These are phyloP conservation scores for Gentiana straminea DNA, from an alignment of 257 asterid species.

Conservation along the genomic window DNA sequence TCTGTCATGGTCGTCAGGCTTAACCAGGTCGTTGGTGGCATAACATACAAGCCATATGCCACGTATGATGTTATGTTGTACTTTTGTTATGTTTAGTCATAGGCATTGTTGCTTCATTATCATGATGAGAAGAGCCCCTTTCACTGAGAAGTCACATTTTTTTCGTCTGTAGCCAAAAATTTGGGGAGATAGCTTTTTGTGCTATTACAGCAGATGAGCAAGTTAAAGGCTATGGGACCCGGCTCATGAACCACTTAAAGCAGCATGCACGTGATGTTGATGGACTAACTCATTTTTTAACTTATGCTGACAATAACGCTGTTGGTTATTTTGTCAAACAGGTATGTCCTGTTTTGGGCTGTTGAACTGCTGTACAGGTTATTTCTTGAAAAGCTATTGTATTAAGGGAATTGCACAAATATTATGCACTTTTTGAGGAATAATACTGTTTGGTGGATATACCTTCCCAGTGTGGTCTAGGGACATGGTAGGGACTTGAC, in stretches of 20 bases:
- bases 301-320: conserved; percentile 98
- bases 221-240: conserved; percentile 97
- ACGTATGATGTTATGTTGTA: conserved; percentile 36
- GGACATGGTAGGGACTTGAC: too few species aligned
- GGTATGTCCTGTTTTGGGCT: conserved; percentile 30
- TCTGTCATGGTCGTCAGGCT: conserved; percentile 87
- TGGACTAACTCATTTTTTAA: conserved; percentile 89
- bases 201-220: conserved; percentile 97
- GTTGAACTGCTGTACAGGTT: conserved; percentile 1
- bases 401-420: neutral
- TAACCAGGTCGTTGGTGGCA: conserved; percentile 90
- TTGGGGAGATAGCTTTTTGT: conserved; percentile 99
- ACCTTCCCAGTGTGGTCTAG: too few species aligned
- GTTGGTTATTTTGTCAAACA: conserved; percentile 99
- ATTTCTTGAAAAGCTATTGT: neutral
- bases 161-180: conserved; percentile 61
- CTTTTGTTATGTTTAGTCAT: neutral
- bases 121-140: too few species aligned
- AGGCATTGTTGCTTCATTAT: neutral
- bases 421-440: too few species aligned
- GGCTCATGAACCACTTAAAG: conserved; percentile 96
- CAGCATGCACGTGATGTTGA: conserved; percentile 96
- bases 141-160: neutral
- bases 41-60: conserved; percentile 84
- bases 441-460: too few species aligned